Evolutionary conservation across 805 yeast genomes (phyloP), one percentile per base, ranked within the genome.

Genomic region (Metschnikowia colocasiae): DNA sequence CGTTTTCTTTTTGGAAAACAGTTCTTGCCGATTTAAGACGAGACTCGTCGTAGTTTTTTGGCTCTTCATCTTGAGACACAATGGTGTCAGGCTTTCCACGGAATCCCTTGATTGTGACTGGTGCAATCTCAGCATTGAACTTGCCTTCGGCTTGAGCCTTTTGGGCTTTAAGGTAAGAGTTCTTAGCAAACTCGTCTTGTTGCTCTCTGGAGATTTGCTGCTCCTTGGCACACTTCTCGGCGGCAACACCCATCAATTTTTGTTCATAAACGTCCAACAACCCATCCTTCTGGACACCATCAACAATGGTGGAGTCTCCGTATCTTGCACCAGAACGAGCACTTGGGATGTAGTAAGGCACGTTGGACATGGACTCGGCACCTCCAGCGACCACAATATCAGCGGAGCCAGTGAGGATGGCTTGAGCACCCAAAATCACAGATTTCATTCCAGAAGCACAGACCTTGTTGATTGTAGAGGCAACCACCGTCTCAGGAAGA

Each of bases 391-490:
- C 86, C 39, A 94, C 94, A 50, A 94, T 83, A 62, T 91, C 97
- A 47, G 96, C 95, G 54, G 78, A 75, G 46, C 98, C 97, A 55
- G 94, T 79, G 63, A 86, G 68, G 59, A 92, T 91, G 45, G 91
- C 74, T 73, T 91, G 98, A 34, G 97, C 90, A 53, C 87, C 99
- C 50, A 87, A 69, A 59, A 91, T 89, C 60, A 90, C 82, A 37
- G 97, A 81, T 73, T 94, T 92, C 81, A 91, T 73, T 58, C 97
- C 98, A 10, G 96, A 87, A 35, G 99, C 96, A 75, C 99, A 94
- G 48, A 94, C 98, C 75, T 92, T 92, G 80, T 94, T 94, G 57
- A 92, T 79, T 33, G 97, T 86, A 46, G 97, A 80, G 49, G 97
- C 95, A 40, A 89, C 85, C 46, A 88, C 82, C 51, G 80, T 74